Evolutionary conservation across 2,329 filamentous ascomycete genomes (phyloP), one percentile per base, ranked within the genome.

Genomic region (Coniochaeta sp.): DNA sequence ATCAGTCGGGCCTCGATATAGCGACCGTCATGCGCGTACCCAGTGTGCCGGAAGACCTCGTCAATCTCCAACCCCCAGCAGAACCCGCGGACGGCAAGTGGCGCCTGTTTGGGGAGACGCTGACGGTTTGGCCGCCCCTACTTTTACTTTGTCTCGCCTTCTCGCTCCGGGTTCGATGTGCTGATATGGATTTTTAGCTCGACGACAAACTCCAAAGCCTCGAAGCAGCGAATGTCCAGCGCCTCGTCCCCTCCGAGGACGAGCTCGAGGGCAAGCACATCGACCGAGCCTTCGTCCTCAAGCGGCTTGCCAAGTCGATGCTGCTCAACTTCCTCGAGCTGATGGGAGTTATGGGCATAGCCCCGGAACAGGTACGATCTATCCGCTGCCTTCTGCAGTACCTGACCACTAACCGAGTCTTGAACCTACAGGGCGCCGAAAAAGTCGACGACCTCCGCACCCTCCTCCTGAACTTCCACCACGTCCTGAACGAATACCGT

Each of bases 401-500:
- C n/a, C 42, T 46, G 28, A 35, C n/a, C 6, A 10, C 60, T 60
- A 12, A 55, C 56, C 16, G 60, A 57, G 10, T 14, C 20, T 14
- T 42, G 18, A 14, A 22, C 22, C 45, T 59, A 38, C 60, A 86
- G 65, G 86, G 83, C 49, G 74, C 79, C 24, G 77, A 82, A 38
- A 95, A 95, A 65, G 77, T 92, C 45, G 75, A 82, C 42, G 87
- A 97, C 66, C 70, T 99, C 28, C 79, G 87, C 61, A 91, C 86
- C 14, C 72, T 97, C 26, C 86, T 95, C 56, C 85, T 92, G 67
- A 97, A 97, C 67, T 87, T 95, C 63, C 91, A 96, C 69, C 89
- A 95, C 63, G 78, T 96, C 51, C 83, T 97, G 58, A 99, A 99
- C 67, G 86, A 95, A 67, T 97, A 96, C 70, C 81, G 92, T 27